Conservation (phyloP, 1,139 yeast genomes). For the Diutina neorugosa region DNA sequence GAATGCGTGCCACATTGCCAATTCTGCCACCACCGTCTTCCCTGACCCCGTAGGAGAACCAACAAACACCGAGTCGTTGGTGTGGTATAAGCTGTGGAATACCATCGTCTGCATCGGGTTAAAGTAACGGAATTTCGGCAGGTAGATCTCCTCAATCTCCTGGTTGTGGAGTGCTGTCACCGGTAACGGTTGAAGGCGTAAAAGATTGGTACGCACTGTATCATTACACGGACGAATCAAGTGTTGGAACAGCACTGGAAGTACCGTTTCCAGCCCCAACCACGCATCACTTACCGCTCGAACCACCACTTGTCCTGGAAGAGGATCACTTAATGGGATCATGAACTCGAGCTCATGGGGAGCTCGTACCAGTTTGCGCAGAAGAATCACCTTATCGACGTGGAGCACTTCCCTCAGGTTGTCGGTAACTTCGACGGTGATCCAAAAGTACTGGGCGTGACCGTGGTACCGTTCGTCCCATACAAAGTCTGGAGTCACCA, state of each 20-base stretch:
- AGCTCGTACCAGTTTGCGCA: conserved; percentile 40
- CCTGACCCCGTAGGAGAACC: conserved; percentile 99
- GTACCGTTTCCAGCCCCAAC: conserved; percentile 76
- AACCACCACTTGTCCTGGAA: conserved; percentile 78
- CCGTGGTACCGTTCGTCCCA: conserved; percentile 87
- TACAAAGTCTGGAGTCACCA: conserved; percentile 59
- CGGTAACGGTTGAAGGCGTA: conserved; percentile 80
- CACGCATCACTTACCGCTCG: conserved; percentile 75
- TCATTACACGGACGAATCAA: conserved; percentile 81
- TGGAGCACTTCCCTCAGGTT: conserved; percentile 58
- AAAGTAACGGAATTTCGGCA: conserved; percentile 62
- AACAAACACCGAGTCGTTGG: conserved; percentile 70
- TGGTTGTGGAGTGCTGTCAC: conserved; percentile 64
- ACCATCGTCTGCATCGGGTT: conserved; percentile 99
- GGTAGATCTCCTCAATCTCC: conserved; percentile 57
- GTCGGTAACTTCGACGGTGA: conserved; percentile 79
- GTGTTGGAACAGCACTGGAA: conserved; percentile 81
- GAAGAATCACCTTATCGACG: conserved; percentile 66
- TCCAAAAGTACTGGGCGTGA: conserved; percentile 80
- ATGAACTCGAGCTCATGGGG: conserved; percentile 79
- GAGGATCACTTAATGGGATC: conserved; percentile 81
- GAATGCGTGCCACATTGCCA: conserved; percentile 95
- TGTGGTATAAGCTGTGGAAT: conserved; percentile 77
- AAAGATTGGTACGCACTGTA: conserved; percentile 68
- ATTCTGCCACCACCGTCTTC: conserved; percentile 91